Evolutionary conservation across 495 filamentous ascomycete genomes (phyloP).

Genomic region (Daldinia concentrica): DNA sequence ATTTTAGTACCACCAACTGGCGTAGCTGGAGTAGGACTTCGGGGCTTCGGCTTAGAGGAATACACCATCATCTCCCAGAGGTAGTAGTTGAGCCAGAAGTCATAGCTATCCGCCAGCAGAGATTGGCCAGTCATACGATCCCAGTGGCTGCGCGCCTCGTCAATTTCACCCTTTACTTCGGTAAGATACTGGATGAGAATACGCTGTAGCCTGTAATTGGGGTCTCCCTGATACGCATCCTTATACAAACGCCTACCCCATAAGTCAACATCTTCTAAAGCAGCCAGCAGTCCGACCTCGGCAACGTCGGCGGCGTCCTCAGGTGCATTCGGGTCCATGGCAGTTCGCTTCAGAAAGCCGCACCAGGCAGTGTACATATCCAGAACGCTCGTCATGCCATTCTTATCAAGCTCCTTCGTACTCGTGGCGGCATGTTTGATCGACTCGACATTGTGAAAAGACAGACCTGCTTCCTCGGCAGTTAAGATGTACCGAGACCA

Average conservation of each 20-base stretch:
- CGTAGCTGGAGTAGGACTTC: slow-evolving; percentile 57
- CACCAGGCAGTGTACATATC: slow-evolving; percentile 94
- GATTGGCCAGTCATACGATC: slow-evolving; percentile 66
- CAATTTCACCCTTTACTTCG: slow-evolving; percentile 72
- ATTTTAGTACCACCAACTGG: slow-evolving; percentile 41
- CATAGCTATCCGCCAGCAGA: slow-evolving; percentile 76
- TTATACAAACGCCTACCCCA: slow-evolving; percentile 80
- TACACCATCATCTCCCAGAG: slow-evolving; percentile 82
- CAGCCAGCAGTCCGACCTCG: slow-evolving; percentile 85
- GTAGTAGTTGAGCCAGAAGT: slow-evolving; percentile 94
- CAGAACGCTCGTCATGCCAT: slow-evolving; percentile 83
- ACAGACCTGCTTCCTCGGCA: slow-evolving; percentile 75
- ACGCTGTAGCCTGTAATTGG: slow-evolving; percentile 84
- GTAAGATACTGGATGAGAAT: slow-evolving; percentile 91
- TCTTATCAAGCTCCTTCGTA: slow-evolving; percentile 73
- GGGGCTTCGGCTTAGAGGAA: slow-evolving; percentile 51
- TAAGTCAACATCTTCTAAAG: slow-evolving; percentile 81
- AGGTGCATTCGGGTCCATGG: slow-evolving; percentile 77
- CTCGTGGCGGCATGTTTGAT: slow-evolving; percentile 94
- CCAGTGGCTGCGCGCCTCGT: slow-evolving; percentile 75
- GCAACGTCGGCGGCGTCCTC: slow-evolving; percentile 92
- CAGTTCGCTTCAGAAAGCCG: slow-evolving; percentile 83
- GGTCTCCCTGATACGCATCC: slow-evolving; percentile 79
- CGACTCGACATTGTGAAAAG: slow-evolving; percentile 80
- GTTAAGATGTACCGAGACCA: slow-evolving; percentile 90